Percentiles rank a stretch among this genome's conserved stretches.
These are phyloP conservation scores for Candida tetrigidarum DNA, from an alignment of 1,139 yeast genomes.

Conservation along the genomic window DNA sequence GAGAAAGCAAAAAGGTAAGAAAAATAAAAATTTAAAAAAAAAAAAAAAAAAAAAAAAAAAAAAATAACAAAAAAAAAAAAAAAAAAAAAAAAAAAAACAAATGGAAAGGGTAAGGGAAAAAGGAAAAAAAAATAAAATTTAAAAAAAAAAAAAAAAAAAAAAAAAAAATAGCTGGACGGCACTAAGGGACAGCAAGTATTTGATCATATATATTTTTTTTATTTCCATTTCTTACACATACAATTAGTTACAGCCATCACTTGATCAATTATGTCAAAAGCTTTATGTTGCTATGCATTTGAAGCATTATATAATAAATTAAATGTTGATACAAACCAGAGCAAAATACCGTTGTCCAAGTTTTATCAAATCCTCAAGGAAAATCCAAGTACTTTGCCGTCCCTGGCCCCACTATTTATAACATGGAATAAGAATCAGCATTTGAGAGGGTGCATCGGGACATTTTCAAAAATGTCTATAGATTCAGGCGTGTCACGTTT, in stretches of 20 bases:
- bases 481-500: conserved; percentile 65
- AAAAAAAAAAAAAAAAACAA: too few relatives aligned
- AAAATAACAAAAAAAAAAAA: too few relatives aligned
- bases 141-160: too few relatives aligned
- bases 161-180: too few relatives aligned
- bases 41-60: too few relatives aligned
- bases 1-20: too few relatives aligned
- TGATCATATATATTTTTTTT: too few relatives aligned
- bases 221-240: neutral
- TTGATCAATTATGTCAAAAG: conserved; percentile 28
- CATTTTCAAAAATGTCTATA: conserved; percentile 56
- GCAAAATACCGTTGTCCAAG: conserved; percentile 21
- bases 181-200: too few relatives aligned
- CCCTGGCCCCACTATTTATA: conserved; percentile 64
- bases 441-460: conserved; percentile 93
- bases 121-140: too few relatives aligned
- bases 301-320: conserved; percentile 34
- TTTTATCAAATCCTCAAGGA: conserved; percentile 23
- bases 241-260: too few relatives aligned
- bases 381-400: conserved; percentile 44
- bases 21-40: too few relatives aligned
- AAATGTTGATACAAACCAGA: conserved; percentile 15
- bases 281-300: conserved; percentile 46
- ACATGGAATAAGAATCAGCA: conserved; percentile 74
- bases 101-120: too few relatives aligned